phyloP scores from a whole-genome alignment of 2,329 filamentous ascomycete genomes.

The Hypoxylon sp. region DNA sequence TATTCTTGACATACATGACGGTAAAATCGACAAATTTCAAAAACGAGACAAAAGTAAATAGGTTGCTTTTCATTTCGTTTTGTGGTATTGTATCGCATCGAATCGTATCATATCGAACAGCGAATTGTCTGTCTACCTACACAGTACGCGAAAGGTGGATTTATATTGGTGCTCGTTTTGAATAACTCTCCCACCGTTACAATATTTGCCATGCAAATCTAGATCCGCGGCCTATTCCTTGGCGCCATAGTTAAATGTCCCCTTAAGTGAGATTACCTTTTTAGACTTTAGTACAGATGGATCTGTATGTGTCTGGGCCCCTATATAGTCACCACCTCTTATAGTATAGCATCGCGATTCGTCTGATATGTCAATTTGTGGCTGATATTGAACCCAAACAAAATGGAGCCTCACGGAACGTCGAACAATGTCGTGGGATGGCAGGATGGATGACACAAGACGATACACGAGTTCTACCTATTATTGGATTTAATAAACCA shows the following conservation, averaged over 20 bases:
- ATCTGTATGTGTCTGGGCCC: constrained; percentile 2
- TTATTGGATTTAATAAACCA: constrained; percentile 14
- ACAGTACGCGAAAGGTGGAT: too few relatives aligned
- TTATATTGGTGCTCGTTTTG: constrained; percentile 18
- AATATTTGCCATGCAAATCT: constrained; percentile 18
- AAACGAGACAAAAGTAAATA: too few relatives aligned
- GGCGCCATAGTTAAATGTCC: constrained; percentile 18
- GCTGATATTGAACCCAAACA: constrained; percentile 26
- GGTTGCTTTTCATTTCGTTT: too few relatives aligned
- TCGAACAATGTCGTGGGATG: constrained; percentile 19
- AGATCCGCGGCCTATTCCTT: constrained; percentile 14
- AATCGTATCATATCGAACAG: too few relatives aligned
- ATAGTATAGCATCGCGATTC: constrained; percentile 8
- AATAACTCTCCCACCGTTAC: too few relatives aligned
- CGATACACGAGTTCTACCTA: constrained; percentile 11
- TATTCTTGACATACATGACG: too few relatives aligned
- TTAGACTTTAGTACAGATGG: constrained; percentile 5
- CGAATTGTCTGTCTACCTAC: too few relatives aligned
- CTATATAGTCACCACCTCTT: constrained; percentile 12
- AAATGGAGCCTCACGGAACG: constrained; percentile 32
- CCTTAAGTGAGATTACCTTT: constrained; percentile 2
- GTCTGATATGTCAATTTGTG: constrained; percentile 26
- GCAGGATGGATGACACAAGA: constrained; percentile 14
- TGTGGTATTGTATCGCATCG: too few relatives aligned
- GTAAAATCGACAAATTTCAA: too few relatives aligned